Conservation (phyloP, 164 flowering plant species). For the Amborella trichopoda region DNA sequence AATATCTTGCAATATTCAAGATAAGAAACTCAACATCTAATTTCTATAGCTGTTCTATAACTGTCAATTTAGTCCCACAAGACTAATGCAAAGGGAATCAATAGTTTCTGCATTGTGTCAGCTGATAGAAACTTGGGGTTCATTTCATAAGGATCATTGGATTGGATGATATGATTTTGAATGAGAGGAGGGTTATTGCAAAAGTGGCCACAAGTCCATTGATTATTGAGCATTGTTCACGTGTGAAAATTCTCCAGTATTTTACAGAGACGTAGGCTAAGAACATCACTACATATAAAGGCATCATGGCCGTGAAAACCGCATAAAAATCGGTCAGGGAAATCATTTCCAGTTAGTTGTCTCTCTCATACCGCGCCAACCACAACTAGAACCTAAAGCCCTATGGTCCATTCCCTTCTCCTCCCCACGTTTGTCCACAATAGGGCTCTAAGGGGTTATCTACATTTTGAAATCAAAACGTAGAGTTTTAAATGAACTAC, state of each 20-base stretch:
- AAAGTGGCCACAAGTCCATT: not conserved
- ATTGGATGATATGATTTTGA: conserved; percentile 1
- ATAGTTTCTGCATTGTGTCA: not conserved
- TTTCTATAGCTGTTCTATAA: too few relatives aligned
- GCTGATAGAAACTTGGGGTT: not conserved
- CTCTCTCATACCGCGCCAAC: too few relatives aligned
- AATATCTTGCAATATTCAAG: too few relatives aligned
- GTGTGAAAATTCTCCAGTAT: too few relatives aligned
- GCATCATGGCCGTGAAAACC: not conserved
- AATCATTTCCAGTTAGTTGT: not conserved
- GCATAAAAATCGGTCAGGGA: not conserved
- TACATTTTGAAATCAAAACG: too few relatives aligned
- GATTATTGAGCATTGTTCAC: conserved; percentile 3
- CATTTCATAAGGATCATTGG: not conserved
- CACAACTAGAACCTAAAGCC: too few relatives aligned
- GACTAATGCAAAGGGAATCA: not conserved
- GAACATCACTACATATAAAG: conserved; percentile 2
- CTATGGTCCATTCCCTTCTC: too few relatives aligned
- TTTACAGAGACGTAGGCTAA: conserved; percentile 2
- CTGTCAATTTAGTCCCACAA: not conserved
- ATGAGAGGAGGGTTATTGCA: conserved; percentile 1
- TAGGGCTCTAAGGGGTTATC: too few relatives aligned
- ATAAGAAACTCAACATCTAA: too few relatives aligned
- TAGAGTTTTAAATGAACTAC: too few relatives aligned
- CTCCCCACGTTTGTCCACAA: too few relatives aligned